A percentile compares a stretch with the other conserved stretches of the same genome.
phyloP scores from a whole-genome alignment of 2,329 filamentous ascomycete species.

The Ambrosiella cleistominuta region DNA sequence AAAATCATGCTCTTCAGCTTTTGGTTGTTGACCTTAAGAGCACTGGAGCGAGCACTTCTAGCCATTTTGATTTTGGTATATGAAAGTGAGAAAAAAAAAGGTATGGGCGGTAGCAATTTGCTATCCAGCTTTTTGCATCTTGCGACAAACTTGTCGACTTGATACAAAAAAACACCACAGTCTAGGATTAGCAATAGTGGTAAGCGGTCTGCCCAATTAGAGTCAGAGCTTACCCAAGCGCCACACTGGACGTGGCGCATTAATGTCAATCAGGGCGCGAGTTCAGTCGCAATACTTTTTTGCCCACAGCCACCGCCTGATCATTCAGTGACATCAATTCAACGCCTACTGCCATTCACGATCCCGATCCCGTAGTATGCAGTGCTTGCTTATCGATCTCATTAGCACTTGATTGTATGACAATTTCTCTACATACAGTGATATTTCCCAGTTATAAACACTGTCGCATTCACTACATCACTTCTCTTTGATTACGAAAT shows the following conservation, averaged over 20 bases:
- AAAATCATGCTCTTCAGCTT: constrained; percentile 69
- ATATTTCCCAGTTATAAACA: no score
- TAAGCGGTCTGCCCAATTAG: constrained; percentile 10
- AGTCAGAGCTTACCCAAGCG: neutral
- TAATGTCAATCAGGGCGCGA: neutral
- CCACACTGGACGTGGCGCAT: neutral
- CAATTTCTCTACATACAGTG: no score
- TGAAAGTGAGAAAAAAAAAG: neutral
- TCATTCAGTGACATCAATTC: constrained; percentile 4
- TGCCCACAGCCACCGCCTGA: neutral
- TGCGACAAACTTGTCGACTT: neutral
- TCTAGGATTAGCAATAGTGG: constrained; percentile 11
- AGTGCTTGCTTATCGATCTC: no score
- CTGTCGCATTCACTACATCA: no score
- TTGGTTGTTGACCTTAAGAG: constrained; percentile 66
- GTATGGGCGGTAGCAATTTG: neutral
- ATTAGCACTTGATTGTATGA: no score
- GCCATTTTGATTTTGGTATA: constrained; percentile 44
- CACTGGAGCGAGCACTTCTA: constrained; percentile 65
- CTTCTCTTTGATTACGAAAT: no score
- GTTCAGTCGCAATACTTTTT: constrained; percentile 4
- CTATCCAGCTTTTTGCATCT: neutral
- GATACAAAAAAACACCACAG: constrained; percentile 16
- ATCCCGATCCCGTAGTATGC: neutral
- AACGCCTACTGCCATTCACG: neutral